Conservation (phyloP, 2,329 filamentous ascomycete species). For the Colletotrichum lindemuthianum region DNA sequence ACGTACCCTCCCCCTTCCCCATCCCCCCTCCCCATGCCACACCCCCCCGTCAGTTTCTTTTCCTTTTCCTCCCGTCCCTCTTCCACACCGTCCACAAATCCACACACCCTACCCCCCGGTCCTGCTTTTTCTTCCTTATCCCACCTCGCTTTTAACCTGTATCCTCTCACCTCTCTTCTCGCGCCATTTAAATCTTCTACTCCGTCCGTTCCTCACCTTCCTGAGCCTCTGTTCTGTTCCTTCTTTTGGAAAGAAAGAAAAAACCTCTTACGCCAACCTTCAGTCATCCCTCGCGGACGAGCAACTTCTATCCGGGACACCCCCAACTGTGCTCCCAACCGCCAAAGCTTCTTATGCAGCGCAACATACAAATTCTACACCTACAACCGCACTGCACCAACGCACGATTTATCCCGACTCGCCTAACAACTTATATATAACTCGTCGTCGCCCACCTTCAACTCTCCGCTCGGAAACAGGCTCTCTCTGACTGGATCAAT, state of each 20-base stretch:
- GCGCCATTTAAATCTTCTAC: slow-evolving; percentile 35
- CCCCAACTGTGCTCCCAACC: slow-evolving; percentile 22
- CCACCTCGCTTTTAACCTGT: slow-evolving; percentile 15
- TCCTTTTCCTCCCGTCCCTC: slow-evolving; percentile 17
- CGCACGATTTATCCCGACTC: slow-evolving; percentile 7
- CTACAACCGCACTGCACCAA: slow-evolving; percentile 8
- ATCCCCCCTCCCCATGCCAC: slow-evolving; percentile 7
- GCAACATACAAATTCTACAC: not conserved
- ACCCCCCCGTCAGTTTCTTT: slow-evolving; percentile 1
- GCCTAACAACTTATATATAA: slow-evolving; percentile 26
- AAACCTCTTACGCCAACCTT: slow-evolving; percentile 31
- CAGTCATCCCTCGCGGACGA: slow-evolving; percentile 31
- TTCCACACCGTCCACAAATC: slow-evolving; percentile 26
- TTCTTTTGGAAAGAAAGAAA: slow-evolving; percentile 29
- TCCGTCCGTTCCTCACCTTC: slow-evolving; percentile 33
- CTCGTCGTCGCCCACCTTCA: slow-evolving; percentile 14
- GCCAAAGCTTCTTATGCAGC: slow-evolving; percentile 22
- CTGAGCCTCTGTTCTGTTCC: slow-evolving; percentile 15
- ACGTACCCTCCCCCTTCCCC: not conserved
- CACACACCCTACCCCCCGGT: slow-evolving; percentile 23
- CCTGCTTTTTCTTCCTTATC: slow-evolving; percentile 17
- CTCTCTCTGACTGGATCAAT: no score
- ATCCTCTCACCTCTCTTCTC: slow-evolving; percentile 18
- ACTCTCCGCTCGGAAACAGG: not conserved
- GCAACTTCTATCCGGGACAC: slow-evolving; percentile 17